Percentiles rank a stretch among this genome's conserved stretches.
Conservation (phyloP, 192 early-diverging fungal genomes). For the Coemansia sp. region DNA sequence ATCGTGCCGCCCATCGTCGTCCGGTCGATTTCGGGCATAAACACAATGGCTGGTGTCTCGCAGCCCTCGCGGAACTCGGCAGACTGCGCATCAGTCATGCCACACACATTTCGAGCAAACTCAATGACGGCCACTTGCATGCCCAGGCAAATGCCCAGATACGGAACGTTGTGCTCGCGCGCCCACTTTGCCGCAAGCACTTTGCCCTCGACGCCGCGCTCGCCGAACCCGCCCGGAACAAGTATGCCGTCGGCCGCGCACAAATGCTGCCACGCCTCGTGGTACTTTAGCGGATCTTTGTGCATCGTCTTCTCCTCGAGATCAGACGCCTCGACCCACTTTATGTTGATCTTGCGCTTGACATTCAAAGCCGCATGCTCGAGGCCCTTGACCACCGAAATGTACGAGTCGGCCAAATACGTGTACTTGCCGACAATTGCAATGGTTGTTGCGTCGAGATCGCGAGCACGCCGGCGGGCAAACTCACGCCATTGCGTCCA, state of each 20-base stretch:
- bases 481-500: conserved; percentile 88
- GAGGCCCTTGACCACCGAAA: conserved; percentile 93
- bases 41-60: conserved; percentile 77
- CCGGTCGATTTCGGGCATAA: conserved; percentile 97
- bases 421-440: conserved; percentile 97
- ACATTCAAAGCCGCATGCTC: conserved; percentile 90
- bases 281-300: conserved; percentile 87
- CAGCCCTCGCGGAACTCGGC: conserved; percentile 81
- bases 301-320: conserved; percentile 74
- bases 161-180: conserved; percentile 95
- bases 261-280: conserved; percentile 92
- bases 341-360: conserved; percentile 77
- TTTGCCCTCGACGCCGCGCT: conserved; percentile 96
- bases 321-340: conserved; percentile 95
- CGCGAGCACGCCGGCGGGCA: conserved; percentile 68
- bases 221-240: conserved; percentile 97
- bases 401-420: conserved; percentile 93
- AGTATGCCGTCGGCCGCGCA: conserved; percentile 89
- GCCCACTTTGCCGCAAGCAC: conserved; percentile 94
- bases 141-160: conserved; percentile 97
- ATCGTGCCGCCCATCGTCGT: conserved; percentile 96
- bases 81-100: conserved; percentile 77
- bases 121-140: conserved; percentile 97
- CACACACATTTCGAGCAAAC: conserved; percentile 91
- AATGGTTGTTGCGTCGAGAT: conserved; percentile 82